These are phyloP conservation scores for Arctium minus DNA, from an alignment of 129 eudicot species.

Conservation along the genomic window DNA sequence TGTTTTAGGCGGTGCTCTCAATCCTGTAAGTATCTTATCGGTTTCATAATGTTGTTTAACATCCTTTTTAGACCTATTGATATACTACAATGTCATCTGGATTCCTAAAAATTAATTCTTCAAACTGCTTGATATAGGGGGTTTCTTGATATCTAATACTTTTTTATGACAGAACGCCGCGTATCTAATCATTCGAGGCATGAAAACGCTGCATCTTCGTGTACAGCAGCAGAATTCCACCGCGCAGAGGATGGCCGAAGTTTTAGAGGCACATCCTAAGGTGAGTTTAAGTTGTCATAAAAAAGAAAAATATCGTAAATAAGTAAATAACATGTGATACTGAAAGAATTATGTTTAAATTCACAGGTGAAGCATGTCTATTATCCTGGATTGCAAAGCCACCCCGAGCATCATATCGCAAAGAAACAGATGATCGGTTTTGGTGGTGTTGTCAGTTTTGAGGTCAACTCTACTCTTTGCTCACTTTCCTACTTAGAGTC, in stretches of 20 bases:
- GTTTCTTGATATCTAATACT: background rate
- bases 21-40: conserved; percentile 58
- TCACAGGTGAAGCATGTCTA: conserved; percentile 85
- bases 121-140: background rate
- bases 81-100: background rate
- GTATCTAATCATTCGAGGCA: conserved; percentile 75
- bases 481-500: background rate
- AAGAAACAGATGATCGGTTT: conserved; percentile 88
- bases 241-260: conserved; percentile 86
- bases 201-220: conserved; percentile 94
- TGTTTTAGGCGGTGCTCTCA: conserved; percentile 82
- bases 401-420: conserved; percentile 81
- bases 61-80: background rate
- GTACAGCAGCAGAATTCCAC: conserved; percentile 91
- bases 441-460: conserved; percentile 98
- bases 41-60: background rate
- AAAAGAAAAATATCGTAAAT: background rate
- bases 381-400: conserved; percentile 91
- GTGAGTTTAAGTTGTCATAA: conserved; percentile 33
- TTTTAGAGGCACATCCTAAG: conserved; percentile 99
- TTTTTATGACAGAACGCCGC: conserved; percentile 68
- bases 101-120: background rate
- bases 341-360: background rate
- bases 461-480: conserved; percentile 41
- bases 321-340: background rate